Percentiles rank a stretch among this genome's conserved stretches.
Evolutionary conservation across 805 yeast species (phyloP).

Genomic region (Sugiyamaella mastotermitis): DNA sequence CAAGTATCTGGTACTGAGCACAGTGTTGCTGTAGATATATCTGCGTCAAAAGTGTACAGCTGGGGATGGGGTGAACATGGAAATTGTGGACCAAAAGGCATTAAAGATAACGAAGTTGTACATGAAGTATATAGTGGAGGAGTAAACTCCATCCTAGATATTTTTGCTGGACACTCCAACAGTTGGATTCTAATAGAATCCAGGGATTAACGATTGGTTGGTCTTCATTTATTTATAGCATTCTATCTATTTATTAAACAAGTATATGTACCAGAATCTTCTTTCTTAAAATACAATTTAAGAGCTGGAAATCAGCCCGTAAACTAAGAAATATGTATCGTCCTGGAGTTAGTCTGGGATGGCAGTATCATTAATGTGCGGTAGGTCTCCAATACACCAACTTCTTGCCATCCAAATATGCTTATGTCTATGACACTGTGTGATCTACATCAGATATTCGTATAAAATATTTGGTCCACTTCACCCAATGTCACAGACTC

Average conservation of each 20-base stretch:
- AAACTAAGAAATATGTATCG: constrained; percentile 23
- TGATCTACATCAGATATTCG: no score
- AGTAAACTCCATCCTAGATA: neutral
- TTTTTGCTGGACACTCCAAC: constrained; percentile 20
- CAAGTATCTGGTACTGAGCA: constrained; percentile 99
- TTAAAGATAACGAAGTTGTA: constrained; percentile 2
- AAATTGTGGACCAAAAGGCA: constrained; percentile 58
- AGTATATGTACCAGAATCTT: constrained; percentile 20
- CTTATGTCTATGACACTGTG: no score
- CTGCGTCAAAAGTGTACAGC: constrained; percentile 40
- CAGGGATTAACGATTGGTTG: neutral
- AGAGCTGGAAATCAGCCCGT: constrained; percentile 9
- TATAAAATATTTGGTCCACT: no score
- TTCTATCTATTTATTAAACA: neutral
- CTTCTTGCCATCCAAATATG: no score
- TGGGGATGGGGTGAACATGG: constrained; percentile 99
- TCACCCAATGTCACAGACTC: no score
- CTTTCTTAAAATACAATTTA: constrained; percentile 20
- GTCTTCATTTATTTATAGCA: neutral
- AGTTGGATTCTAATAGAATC: constrained; percentile 15
- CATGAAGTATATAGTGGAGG: neutral
- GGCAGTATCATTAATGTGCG: constrained; percentile 19
- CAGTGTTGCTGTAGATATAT: constrained; percentile 40
- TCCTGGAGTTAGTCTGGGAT: constrained; percentile 20
- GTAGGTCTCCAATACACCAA: no score